These are phyloP conservation scores for Lasiodiplodia sp. DNA, from an alignment of 2,329 filamentous ascomycete genomes.

Conservation along the genomic window DNA sequence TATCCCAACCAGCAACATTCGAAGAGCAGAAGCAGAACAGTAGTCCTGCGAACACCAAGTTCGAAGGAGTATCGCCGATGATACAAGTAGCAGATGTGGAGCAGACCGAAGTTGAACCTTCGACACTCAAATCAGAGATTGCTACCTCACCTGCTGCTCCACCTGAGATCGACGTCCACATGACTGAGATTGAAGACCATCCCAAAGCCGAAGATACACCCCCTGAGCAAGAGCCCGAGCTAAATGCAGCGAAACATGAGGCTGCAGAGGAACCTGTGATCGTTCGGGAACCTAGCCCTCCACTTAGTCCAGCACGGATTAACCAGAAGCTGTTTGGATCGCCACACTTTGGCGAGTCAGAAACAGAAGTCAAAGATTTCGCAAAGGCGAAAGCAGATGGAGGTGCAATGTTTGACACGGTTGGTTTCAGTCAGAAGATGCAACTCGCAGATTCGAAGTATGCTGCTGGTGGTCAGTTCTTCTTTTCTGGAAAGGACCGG, in stretches of 20 bases:
- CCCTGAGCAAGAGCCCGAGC: background rate
- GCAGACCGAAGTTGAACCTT: constrained; percentile 15
- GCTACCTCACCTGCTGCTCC: background rate
- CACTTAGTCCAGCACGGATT: constrained; percentile 27
- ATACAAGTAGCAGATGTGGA: constrained; percentile 20
- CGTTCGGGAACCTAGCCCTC: constrained; percentile 24
- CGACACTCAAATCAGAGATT: constrained; percentile 26
- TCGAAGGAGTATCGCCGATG: constrained; percentile 29
- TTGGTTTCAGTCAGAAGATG: constrained; percentile 59
- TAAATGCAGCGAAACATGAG: background rate
- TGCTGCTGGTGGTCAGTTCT: constrained; percentile 54
- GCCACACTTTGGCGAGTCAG: background rate
- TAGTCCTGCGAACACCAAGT: constrained; percentile 27
- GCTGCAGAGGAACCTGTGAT: background rate
- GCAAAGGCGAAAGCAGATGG: constrained; percentile 31
- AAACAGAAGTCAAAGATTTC: background rate
- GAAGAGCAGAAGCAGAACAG: constrained; percentile 32
- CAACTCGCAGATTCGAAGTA: constrained; percentile 62
- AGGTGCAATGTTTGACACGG: constrained; percentile 59
- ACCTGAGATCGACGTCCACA: constrained; percentile 12
- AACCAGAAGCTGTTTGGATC: constrained; percentile 21
- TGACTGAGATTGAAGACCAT: constrained; percentile 4
- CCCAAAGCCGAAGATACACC: background rate
- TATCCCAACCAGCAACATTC: constrained; percentile 30
- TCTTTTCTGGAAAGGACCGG: constrained; percentile 30